These are phyloP conservation scores for Clathrus columnatus DNA, from an alignment of 768 basidiomycete species.

Conservation along the genomic window DNA sequence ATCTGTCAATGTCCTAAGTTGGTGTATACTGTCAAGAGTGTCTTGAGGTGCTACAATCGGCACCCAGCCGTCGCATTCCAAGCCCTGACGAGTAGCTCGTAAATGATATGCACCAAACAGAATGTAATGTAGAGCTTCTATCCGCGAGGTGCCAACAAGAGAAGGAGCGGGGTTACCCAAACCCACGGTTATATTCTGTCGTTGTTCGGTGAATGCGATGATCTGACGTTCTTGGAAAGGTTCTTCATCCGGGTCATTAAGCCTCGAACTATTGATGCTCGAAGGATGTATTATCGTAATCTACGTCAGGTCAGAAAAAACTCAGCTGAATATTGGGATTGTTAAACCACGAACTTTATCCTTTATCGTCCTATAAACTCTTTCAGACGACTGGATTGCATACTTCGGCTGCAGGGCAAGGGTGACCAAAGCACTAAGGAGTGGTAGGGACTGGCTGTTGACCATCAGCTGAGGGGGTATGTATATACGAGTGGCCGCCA, in stretches of 20 bases:
- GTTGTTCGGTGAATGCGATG: conserved; percentile 77
- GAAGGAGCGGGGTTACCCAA: conserved; percentile 47
- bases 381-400: conserved; percentile 65
- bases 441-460: conserved; percentile 65
- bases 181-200: conserved; percentile 55
- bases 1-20: conserved; percentile 73
- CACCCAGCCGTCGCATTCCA: conserved; percentile 88
- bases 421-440: conserved; percentile 77
- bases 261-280: conserved; percentile 74
- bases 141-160: conserved; percentile 70
- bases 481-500: conserved; percentile 25
- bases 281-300: conserved; percentile 71
- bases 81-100: conserved; percentile 55
- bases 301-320: conserved; percentile 28
- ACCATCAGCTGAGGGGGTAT: conserved; percentile 63
- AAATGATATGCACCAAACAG: conserved; percentile 84
- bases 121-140: conserved; percentile 85
- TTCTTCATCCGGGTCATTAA: conserved; percentile 28
- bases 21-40: conserved; percentile 74
- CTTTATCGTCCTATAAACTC: conserved; percentile 59
- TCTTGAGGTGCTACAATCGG: conserved; percentile 69
- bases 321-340: not conserved
- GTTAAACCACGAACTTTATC: conserved; percentile 58
- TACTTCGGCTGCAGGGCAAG: conserved; percentile 88
- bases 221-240: conserved; percentile 55